Conservation (phyloP, 2,329 filamentous ascomycete genomes). For the Xylariales sp. region DNA sequence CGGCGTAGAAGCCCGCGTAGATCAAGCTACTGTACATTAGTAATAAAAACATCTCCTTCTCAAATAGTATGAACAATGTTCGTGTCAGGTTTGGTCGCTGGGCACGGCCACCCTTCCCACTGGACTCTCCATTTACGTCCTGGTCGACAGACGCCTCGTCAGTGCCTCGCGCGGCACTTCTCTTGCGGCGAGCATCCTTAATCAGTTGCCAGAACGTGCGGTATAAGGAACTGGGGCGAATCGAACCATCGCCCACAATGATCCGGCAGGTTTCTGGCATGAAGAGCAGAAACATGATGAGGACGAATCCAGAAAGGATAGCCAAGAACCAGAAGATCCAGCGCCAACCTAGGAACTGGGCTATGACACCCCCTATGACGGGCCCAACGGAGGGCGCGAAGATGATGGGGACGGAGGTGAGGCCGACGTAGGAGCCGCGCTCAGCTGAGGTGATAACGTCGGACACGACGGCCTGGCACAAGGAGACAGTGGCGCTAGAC, state of each 20-base stretch:
- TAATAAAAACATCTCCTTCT: conserved; percentile 53
- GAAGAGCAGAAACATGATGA: conserved; percentile 55
- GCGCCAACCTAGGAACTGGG: conserved; percentile 62
- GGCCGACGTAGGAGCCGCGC: conserved; percentile 65
- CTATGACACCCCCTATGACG: conserved; percentile 64
- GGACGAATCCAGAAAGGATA: conserved; percentile 52
- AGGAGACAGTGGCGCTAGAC: conserved; percentile 64
- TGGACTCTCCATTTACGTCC: conserved; percentile 33
- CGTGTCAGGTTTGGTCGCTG: conserved; percentile 50
- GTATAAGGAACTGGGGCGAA: conserved; percentile 50
- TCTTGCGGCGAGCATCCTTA: conserved; percentile 40
- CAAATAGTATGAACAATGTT: conserved; percentile 51
- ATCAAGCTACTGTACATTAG: conserved; percentile 50
- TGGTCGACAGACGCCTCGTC: conserved; percentile 28
- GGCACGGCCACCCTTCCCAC: conserved; percentile 36
- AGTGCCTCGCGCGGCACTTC: conserved; percentile 13
- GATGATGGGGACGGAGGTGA: conserved; percentile 57
- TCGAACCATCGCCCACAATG: conserved; percentile 60
- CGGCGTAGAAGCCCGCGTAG: conserved; percentile 52
- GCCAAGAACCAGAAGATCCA: conserved; percentile 65
- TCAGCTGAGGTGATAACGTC: conserved; percentile 68
- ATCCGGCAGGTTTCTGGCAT: conserved; percentile 59
- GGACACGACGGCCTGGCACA: conserved; percentile 64
- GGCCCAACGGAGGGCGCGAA: conserved; percentile 58
- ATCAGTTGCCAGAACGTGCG: conserved; percentile 48